Percentiles rank a stretch among this genome's conserved stretches.
Conservation (phyloP, 495 filamentous ascomycete species). For the Aspergillus sparsus region DNA sequence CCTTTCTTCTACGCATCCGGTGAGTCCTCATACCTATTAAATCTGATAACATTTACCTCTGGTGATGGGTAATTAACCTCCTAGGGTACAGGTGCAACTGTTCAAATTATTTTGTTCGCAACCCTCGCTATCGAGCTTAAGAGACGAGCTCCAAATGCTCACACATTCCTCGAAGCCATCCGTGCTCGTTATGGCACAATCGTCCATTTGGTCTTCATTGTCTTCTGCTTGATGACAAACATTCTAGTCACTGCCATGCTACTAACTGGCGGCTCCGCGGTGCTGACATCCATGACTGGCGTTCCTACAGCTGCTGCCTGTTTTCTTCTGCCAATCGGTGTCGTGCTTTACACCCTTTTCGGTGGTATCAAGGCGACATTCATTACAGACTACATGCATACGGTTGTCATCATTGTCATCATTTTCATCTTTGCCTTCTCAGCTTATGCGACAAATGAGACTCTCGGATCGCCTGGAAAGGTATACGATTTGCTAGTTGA, state of each 20-base stretch:
- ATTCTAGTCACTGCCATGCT: constrained; percentile 89
- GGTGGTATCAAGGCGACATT: constrained; percentile 79
- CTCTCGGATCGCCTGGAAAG: constrained; percentile 75
- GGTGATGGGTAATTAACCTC: background rate
- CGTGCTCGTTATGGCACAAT: constrained; percentile 59
- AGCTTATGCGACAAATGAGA: constrained; percentile 72
- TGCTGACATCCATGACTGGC: constrained; percentile 80
- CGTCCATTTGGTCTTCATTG: constrained; percentile 74
- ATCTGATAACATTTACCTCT: background rate
- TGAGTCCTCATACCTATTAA: constrained; percentile 12
- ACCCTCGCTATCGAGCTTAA: constrained; percentile 94
- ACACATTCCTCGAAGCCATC: constrained; percentile 83
- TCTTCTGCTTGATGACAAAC: constrained; percentile 83
- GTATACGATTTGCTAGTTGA: constrained; percentile 79
- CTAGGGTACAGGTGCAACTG: constrained; percentile 46
- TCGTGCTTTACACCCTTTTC: constrained; percentile 77
- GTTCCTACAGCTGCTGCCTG: constrained; percentile 87
- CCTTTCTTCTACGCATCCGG: constrained; percentile 85
- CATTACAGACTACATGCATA: constrained; percentile 82
- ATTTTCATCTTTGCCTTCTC: constrained; percentile 91
- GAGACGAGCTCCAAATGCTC: constrained; percentile 79
- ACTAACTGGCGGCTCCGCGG: constrained; percentile 86
- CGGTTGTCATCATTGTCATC: constrained; percentile 82
- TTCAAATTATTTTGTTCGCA: constrained; percentile 81
- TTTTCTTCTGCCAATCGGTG: constrained; percentile 84